These are phyloP conservation scores for Harringtonia aguacate DNA, from an alignment of 2,329 filamentous ascomycete species.

Conservation along the genomic window DNA sequence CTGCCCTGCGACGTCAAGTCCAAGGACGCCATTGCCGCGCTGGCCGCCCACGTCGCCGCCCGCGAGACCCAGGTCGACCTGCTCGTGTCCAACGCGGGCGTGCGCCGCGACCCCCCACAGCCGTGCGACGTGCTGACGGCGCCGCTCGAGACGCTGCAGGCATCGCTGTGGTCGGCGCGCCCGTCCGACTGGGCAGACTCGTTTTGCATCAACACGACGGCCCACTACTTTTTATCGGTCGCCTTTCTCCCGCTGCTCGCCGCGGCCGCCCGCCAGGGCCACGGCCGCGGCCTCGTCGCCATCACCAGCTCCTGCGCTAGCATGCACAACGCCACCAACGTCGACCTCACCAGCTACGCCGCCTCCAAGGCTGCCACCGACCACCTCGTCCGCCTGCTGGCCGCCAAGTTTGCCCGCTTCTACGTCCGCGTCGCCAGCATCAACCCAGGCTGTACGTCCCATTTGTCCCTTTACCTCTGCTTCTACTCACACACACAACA, in stretches of 20 bases:
- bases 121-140: conserved; percentile 8
- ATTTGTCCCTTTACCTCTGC: background rate
- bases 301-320: conserved; percentile 34
- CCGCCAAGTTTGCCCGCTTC: conserved; percentile 30
- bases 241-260: conserved; percentile 53
- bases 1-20: conserved; percentile 47
- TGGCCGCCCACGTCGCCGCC: conserved; percentile 45
- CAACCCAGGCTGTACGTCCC: conserved; percentile 14
- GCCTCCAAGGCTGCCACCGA: conserved; percentile 40
- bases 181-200: conserved; percentile 48
- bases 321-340: conserved; percentile 27
- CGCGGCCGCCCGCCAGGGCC: conserved; percentile 23
- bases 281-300: conserved; percentile 10
- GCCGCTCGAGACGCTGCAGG: conserved; percentile 11
- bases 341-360: conserved; percentile 40
- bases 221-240: conserved; percentile 53
- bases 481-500: conserved; percentile 8
- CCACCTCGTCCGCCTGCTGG: conserved; percentile 36
- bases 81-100: conserved; percentile 9
- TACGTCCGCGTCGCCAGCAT: conserved; percentile 21
- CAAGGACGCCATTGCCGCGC: conserved; percentile 45
- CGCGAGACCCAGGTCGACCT: conserved; percentile 40
- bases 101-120: conserved; percentile 7
- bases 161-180: conserved; percentile 53
- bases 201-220: conserved; percentile 67